phyloP scores from a whole-genome alignment of 1,139 yeast genomes.

The Groenewaldozyma auringiensis region DNA sequence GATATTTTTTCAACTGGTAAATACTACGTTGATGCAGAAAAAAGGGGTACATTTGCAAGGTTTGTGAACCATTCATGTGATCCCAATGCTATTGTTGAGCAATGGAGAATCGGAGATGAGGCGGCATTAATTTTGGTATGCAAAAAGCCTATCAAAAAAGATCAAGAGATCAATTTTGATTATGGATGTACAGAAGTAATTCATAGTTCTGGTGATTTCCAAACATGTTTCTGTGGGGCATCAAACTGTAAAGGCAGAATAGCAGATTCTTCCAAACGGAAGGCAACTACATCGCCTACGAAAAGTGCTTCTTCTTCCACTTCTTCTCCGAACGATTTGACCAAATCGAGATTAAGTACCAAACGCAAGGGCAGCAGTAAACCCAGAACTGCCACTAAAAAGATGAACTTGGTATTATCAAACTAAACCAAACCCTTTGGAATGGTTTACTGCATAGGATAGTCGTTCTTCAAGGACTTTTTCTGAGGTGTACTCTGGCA shows the following conservation, averaged over 20 bases:
- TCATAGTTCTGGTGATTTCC: conserved; percentile 23
- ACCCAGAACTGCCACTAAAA: no score
- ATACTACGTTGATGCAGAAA: conserved; percentile 29
- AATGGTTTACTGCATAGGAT: conserved; percentile 21
- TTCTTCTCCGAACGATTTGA: no score
- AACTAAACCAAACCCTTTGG: conserved; percentile 26
- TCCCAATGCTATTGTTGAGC: conserved; percentile 38
- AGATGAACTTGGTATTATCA: no score
- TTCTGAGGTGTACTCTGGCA: conserved; percentile 21
- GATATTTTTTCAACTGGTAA: background rate
- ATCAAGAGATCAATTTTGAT: conserved; percentile 37
- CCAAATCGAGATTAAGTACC: no score
- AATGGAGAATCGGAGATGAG: conserved; percentile 31
- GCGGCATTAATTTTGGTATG: conserved; percentile 19
- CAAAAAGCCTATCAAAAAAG: conserved; percentile 28
- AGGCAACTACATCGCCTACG: background rate
- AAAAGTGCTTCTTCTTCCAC: background rate
- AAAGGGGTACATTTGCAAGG: conserved; percentile 37
- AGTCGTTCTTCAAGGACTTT: conserved; percentile 17
- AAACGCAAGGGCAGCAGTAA: no score
- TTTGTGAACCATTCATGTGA: conserved; percentile 40
- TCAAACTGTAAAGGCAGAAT: conserved; percentile 25
- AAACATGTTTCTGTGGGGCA: conserved; percentile 35
- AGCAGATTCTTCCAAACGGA: background rate
- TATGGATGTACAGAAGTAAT: conserved; percentile 21